Evolutionary conservation across 257 asterid genomes (phyloP), one percentile per base, ranked within the genome.

Genomic region (Lycium ferocissimum): DNA sequence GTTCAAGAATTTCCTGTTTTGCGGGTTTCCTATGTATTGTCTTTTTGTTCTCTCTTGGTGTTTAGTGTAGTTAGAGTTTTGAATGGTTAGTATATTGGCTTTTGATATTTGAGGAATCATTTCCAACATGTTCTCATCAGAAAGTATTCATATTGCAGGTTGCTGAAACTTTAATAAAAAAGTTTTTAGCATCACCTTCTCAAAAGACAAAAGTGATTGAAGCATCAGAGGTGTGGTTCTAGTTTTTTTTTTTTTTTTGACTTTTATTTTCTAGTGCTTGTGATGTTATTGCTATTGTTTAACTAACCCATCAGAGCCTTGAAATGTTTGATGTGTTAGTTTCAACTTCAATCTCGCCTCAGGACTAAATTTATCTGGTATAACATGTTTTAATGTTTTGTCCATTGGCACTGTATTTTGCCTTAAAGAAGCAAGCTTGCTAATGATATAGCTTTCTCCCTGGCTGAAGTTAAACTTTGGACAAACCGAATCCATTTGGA

Each of bases 141-240:
- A 56, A 2, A 49, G 11, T 8, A 20, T 22, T 22, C 57, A 78
- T 33, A 17, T 13, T 79, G 18, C 83, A 96, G 98, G 97, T 96
- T 87, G 98, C 93, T 84, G 96, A 93, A 83, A 88, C 95, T 83
- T 92, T 95, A 47, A 86, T 95, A 14, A 89, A 87, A 58, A 93
- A 86, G 93, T 98, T 94, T 78, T 86, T 95, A 89, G 92, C 97
- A 86, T 93, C 99, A 82, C 92, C 98, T 76, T 81, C 92, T 43
- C 98, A 96, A 83, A 94, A 93, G 83, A 91, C 94, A 80, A 96
- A 94, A 95, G 92, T 96, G 83, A 87, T 96, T 59, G 96, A 92
- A 82, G 98, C 98, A 85, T 18, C 94, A 26, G 93, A 94, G 97
- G 98, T 75, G 59, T 66, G 59, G 4, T 79, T 22, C 85, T 10